Conservation (phyloP, 805 yeast species). For the Candida boleticola region DNA sequence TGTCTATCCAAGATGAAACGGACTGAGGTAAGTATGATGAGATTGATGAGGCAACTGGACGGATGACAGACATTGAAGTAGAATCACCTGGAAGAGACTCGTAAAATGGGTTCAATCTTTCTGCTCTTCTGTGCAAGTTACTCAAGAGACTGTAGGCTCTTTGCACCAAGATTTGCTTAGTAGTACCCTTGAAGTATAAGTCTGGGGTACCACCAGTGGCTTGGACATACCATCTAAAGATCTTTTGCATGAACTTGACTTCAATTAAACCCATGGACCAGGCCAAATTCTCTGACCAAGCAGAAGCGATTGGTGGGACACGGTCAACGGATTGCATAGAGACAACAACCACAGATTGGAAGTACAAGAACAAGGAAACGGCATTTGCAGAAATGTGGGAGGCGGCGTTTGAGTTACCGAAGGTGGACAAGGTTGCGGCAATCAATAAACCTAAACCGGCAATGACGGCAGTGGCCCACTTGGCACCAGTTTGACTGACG, state of each 20-base stretch:
- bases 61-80: constrained; percentile 3
- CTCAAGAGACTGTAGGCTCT: constrained; percentile 44
- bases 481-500: constrained; percentile 74
- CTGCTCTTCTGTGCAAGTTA: constrained; percentile 20
- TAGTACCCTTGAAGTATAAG: constrained; percentile 57
- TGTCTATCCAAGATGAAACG: constrained; percentile 4
- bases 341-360: constrained; percentile 83
- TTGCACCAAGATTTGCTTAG: constrained; percentile 73
- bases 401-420: constrained; percentile 87
- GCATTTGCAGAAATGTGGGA: constrained; percentile 87
- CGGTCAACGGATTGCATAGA: constrained; percentile 82
- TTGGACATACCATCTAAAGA: constrained; percentile 81
- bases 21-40: not conserved
- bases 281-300: constrained; percentile 89
- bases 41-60: not conserved
- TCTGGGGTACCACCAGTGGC: constrained; percentile 88
- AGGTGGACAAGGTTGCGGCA: constrained; percentile 78
- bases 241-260: constrained; percentile 76
- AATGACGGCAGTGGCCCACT: constrained; percentile 91
- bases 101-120: constrained; percentile 2
- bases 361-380: constrained; percentile 77
- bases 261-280: constrained; percentile 94
- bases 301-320: constrained; percentile 87
- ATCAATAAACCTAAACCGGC: constrained; percentile 84
- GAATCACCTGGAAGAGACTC: not conserved